Conservation (phyloP, 2,329 filamentous ascomycete species). For the Aspergillus thermomutatus region DNA sequence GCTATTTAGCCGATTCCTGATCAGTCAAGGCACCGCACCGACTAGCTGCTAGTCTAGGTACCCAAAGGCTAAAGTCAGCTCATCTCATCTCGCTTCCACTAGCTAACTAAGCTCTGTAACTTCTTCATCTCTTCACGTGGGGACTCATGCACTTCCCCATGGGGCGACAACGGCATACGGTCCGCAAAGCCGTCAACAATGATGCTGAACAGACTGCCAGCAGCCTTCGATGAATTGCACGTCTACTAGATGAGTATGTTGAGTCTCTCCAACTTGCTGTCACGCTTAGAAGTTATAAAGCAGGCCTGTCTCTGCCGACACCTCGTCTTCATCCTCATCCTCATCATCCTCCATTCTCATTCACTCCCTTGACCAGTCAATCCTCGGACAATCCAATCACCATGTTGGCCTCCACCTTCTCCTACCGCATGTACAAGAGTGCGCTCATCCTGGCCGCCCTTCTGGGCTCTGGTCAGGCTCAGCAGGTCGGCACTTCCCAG, state of each 20-base stretch:
- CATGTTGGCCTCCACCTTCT: conserved; percentile 6
- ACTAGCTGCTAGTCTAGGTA: not conserved
- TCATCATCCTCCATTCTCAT: too few relatives aligned
- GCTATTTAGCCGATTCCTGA: not conserved
- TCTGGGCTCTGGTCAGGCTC: conserved; percentile 13
- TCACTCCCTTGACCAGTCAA: not conserved
- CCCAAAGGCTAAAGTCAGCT: conserved; percentile 3
- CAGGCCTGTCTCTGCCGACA: not conserved
- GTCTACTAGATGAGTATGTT: too few relatives aligned
- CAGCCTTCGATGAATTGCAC: too few relatives aligned
- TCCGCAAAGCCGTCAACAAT: conserved; percentile 10
- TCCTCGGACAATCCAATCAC: not conserved
- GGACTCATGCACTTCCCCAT: not conserved
- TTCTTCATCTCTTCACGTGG: not conserved
- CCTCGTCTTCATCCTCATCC: not conserved
- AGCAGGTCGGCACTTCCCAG: conserved; percentile 20
- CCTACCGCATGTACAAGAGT: conserved; percentile 13
- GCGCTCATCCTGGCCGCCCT: conserved; percentile 14
- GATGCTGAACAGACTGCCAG: not conserved
- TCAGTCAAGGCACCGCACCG: not conserved
- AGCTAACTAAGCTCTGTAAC: conserved; percentile 1
- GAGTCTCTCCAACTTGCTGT: not conserved
- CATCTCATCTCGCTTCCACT: not conserved
- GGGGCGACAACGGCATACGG: conserved; percentile 8
- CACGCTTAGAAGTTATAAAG: not conserved